A percentile compares a stretch with the other conserved stretches of the same genome.
Evolutionary conservation across 805 yeast species (phyloP).

Genomic region (Candida taoyuanica): DNA sequence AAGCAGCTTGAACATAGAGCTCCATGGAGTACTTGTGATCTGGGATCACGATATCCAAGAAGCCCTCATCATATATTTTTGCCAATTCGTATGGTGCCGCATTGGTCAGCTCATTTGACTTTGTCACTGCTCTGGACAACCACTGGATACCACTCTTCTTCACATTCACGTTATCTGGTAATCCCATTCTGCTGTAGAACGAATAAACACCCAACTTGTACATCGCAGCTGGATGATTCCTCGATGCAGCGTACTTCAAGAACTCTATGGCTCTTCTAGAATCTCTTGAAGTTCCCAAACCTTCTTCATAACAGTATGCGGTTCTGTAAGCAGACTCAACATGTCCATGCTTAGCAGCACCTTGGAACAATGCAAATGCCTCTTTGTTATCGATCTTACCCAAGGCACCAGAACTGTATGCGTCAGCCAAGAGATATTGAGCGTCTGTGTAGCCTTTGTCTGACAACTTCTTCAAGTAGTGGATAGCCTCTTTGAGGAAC

Average conservation of each 20-base stretch:
- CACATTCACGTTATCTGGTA: constrained; percentile 59
- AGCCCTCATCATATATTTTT: constrained; percentile 77
- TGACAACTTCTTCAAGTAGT: constrained; percentile 62
- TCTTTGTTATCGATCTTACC: constrained; percentile 76
- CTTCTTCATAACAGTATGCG: constrained; percentile 88
- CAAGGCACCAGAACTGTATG: constrained; percentile 77
- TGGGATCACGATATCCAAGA: constrained; percentile 77
- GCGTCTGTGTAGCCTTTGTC: constrained; percentile 86
- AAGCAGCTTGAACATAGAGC: constrained; percentile 82
- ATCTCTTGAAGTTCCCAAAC: constrained; percentile 87
- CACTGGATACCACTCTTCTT: constrained; percentile 89
- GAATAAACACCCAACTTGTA: constrained; percentile 85
- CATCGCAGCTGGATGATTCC: constrained; percentile 97
- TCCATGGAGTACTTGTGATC: constrained; percentile 83
- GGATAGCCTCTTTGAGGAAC: constrained; percentile 72
- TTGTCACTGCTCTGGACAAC: constrained; percentile 82
- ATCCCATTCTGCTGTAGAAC: constrained; percentile 80
- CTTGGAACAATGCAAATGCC: constrained; percentile 70
- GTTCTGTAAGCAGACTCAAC: constrained; percentile 89
- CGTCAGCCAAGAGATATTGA: constrained; percentile 89
- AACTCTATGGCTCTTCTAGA: constrained; percentile 81
- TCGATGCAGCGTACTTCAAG: constrained; percentile 79
- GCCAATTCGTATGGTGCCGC: constrained; percentile 96
- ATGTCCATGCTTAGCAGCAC: constrained; percentile 93
- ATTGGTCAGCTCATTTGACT: constrained; percentile 76